A percentile compares a stretch with the other conserved stretches of the same genome.
Conservation (phyloP, 2,329 filamentous ascomycete species). For the Beauveria scarabaeidicola region DNA sequence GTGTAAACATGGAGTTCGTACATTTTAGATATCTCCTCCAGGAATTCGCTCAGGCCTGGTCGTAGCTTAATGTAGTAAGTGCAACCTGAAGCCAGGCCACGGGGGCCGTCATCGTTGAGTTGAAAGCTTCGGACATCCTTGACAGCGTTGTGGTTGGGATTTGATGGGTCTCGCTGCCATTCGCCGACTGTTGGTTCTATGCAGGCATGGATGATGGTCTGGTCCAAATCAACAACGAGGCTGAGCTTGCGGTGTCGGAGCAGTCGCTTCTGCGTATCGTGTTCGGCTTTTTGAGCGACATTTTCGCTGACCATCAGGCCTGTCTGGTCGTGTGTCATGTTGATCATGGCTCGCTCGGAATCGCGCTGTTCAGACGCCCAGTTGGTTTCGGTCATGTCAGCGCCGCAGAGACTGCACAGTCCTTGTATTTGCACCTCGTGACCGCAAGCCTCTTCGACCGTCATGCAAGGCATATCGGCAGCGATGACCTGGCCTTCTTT, state of each 20-base stretch:
- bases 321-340: conserved; percentile 89
- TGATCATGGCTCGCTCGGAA: conserved; percentile 80
- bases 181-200: conserved; percentile 94
- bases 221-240: conserved; percentile 91
- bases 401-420: conserved; percentile 84
- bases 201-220: conserved; percentile 96
- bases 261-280: conserved; percentile 76
- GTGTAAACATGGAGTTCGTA: conserved; percentile 98
- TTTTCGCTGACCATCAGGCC: conserved; percentile 74
- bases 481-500: conserved; percentile 55
- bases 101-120: conserved; percentile 73
- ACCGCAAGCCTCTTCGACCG: conserved; percentile 83
- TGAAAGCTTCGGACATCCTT: conserved; percentile 85
- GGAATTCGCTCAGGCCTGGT: conserved; percentile 73
- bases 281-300: conserved; percentile 74
- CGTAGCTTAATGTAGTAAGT: conserved; percentile 99
- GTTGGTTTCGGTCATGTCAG: conserved; percentile 87
- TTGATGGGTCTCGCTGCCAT: conserved; percentile 82
- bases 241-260: conserved; percentile 76
- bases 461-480: conserved; percentile 51
- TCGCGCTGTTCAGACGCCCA: conserved; percentile 76
- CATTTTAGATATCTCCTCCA: conserved; percentile 65
- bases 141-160: conserved; percentile 85
- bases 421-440: conserved; percentile 89
- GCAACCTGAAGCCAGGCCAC: conserved; percentile 60